These are phyloP conservation scores for Gastrodia elata DNA, from an alignment of 106 monocot species.

Conservation along the genomic window DNA sequence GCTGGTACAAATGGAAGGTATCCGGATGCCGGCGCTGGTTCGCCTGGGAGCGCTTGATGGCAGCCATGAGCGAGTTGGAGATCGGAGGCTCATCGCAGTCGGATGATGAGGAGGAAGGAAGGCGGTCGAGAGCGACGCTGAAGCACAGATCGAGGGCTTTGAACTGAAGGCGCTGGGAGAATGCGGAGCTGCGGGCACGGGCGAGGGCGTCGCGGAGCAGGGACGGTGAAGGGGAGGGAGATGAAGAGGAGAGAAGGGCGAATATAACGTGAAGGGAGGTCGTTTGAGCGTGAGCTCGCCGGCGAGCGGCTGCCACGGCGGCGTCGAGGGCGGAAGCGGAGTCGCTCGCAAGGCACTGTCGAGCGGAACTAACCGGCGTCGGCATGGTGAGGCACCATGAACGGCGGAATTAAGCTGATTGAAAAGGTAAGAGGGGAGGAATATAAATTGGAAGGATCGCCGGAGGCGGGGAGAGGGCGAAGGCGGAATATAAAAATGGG, in stretches of 20 bases:
- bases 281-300: constrained; percentile 81
- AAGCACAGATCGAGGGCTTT: constrained; percentile 85
- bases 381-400: constrained; percentile 46
- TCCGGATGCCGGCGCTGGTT: constrained; percentile 88
- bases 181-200: constrained; percentile 15
- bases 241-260: constrained; percentile 46
- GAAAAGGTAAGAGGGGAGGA: not conserved
- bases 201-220: constrained; percentile 15
- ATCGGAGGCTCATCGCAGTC: constrained; percentile 46
- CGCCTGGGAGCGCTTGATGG: constrained; percentile 96
- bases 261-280: constrained; percentile 87
- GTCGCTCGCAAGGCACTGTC: constrained; percentile 59
- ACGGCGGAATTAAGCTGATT: constrained; percentile 1
- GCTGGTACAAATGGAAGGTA: constrained; percentile 79
- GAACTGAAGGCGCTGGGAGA: constrained; percentile 46
- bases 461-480: not conserved
- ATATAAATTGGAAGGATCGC: not conserved
- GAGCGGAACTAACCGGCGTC: constrained; percentile 63
- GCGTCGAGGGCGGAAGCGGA: constrained; percentile 58
- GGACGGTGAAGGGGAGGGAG: constrained; percentile 24
- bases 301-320: constrained; percentile 54
- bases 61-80: constrained; percentile 97
- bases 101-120: constrained; percentile 32
- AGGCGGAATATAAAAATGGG: constrained; percentile 6
- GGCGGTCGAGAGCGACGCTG: constrained; percentile 76